Conservation (phyloP, 2,329 filamentous ascomycete species). For the Albophoma yamanashiensis region DNA sequence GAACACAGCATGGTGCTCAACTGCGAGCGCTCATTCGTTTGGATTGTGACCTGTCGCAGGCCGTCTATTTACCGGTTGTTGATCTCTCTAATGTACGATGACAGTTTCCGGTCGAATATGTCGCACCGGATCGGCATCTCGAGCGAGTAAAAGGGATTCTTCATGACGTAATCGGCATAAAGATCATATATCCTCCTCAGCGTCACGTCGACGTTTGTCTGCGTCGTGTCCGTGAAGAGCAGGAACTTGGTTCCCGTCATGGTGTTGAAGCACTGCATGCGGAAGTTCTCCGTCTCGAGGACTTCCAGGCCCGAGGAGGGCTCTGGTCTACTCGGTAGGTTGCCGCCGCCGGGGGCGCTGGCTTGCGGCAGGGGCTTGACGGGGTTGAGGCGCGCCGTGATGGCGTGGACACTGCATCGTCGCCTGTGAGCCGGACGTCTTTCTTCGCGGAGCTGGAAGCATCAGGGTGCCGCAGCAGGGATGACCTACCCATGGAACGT, state of each 20-base stretch:
- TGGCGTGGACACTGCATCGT: slow-evolving; percentile 51
- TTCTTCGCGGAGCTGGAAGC: neutral
- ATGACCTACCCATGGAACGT: slow-evolving; percentile 83
- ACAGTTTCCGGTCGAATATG: slow-evolving; percentile 80
- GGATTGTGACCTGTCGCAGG: neutral
- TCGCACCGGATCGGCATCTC: slow-evolving; percentile 97
- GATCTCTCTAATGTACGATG: slow-evolving; percentile 66
- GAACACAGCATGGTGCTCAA: neutral
- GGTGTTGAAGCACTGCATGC: slow-evolving; percentile 92
- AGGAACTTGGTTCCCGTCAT: slow-evolving; percentile 92
- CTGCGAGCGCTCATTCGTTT: neutral
- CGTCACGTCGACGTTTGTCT: slow-evolving; percentile 76
- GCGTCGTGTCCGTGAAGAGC: slow-evolving; percentile 82
- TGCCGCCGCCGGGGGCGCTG: slow-evolving; percentile 24
- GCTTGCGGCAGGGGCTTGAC: slow-evolving; percentile 26
- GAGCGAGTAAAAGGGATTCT: slow-evolving; percentile 96
- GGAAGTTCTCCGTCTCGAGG: slow-evolving; percentile 87
- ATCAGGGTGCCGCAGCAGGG: slow-evolving; percentile 4
- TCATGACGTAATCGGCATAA: slow-evolving; percentile 97
- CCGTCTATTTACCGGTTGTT: slow-evolving; percentile 40
- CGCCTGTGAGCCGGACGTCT: slow-evolving; percentile 2
- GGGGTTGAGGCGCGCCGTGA: slow-evolving; percentile 54
- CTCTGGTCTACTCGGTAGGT: slow-evolving; percentile 40
- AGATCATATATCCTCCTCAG: slow-evolving; percentile 84
- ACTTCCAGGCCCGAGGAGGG: slow-evolving; percentile 76